Percentiles rank a stretch among this genome's conserved stretches.
phyloP scores from a whole-genome alignment of 2,329 filamentous ascomycete species.

The Xylaria sp. region DNA sequence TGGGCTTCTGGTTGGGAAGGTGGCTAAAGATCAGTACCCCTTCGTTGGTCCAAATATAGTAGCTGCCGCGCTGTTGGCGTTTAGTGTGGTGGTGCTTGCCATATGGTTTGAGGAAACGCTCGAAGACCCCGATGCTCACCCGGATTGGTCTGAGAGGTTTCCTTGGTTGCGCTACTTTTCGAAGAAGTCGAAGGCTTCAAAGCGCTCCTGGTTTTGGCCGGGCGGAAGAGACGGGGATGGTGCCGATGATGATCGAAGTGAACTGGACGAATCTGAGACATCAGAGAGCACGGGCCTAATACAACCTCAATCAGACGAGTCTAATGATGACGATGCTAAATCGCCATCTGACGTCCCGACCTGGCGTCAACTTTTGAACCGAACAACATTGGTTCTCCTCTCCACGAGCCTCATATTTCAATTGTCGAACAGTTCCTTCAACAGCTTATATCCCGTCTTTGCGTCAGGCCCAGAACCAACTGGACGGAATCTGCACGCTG shows the following conservation, averaged over 20 bases:
- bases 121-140: slow-evolving; percentile 56
- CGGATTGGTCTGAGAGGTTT: slow-evolving; percentile 50
- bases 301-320: slow-evolving; percentile 52
- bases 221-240: slow-evolving; percentile 40
- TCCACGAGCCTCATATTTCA: slow-evolving; percentile 93
- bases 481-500: slow-evolving; percentile 79
- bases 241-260: slow-evolving; percentile 40
- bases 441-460: slow-evolving; percentile 94
- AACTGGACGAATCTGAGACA: slow-evolving; percentile 38
- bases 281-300: slow-evolving; percentile 45
- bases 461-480: slow-evolving; percentile 79
- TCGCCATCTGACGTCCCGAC: slow-evolving; percentile 59
- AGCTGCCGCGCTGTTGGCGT: slow-evolving; percentile 75
- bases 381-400: slow-evolving; percentile 84
- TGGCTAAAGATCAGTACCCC: slow-evolving; percentile 73
- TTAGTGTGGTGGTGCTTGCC: slow-evolving; percentile 79
- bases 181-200: slow-evolving; percentile 36
- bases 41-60: slow-evolving; percentile 88
- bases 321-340: slow-evolving; percentile 56
- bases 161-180: slow-evolving; percentile 49
- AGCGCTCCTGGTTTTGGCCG: slow-evolving; percentile 45
- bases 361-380: slow-evolving; percentile 74
- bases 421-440: slow-evolving; percentile 93
- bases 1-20: slow-evolving; percentile 78
- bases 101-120: slow-evolving; percentile 89